Conservation (phyloP, 352 stramenopile species). For the Pythium catenulatum region DNA sequence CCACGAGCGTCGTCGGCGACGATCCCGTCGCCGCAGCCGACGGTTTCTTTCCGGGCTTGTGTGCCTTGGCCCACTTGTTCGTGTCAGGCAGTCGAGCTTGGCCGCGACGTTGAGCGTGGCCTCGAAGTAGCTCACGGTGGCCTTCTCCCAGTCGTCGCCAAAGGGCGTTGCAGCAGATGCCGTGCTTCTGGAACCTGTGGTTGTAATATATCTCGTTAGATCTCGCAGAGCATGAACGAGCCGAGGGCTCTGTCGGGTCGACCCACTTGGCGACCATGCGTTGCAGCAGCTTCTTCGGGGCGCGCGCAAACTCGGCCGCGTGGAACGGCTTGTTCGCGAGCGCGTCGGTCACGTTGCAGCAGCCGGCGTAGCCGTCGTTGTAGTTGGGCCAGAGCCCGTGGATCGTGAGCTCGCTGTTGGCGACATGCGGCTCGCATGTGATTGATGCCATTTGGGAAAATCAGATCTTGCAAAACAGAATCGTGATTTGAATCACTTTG, state of each 20-base stretch:
- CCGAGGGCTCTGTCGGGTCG: slow-evolving; percentile 74
- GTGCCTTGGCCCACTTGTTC: slow-evolving; percentile 80
- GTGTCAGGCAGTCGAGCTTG: slow-evolving; percentile 67
- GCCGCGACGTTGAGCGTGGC: slow-evolving; percentile 75
- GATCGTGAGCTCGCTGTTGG: slow-evolving; percentile 82
- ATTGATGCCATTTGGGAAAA: too few relatives aligned
- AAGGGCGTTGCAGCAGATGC: slow-evolving; percentile 83
- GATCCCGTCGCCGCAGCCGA: background rate
- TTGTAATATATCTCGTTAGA: too few relatives aligned
- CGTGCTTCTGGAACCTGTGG: slow-evolving; percentile 93
- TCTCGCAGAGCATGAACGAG: slow-evolving; percentile 85
- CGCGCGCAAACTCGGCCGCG: slow-evolving; percentile 66
- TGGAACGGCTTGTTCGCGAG: slow-evolving; percentile 82
- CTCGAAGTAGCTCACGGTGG: slow-evolving; percentile 81
- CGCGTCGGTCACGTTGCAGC: slow-evolving; percentile 82
- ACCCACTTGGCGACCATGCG: slow-evolving; percentile 83
- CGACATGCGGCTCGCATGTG: slow-evolving; percentile 66
- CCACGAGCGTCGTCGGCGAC: slow-evolving; percentile 26
- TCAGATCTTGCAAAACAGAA: too few relatives aligned
- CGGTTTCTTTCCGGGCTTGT: too few relatives aligned
- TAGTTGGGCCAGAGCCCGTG: slow-evolving; percentile 91
- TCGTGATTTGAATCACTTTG: too few relatives aligned
- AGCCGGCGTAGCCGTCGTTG: slow-evolving; percentile 82
- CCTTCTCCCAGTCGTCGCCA: slow-evolving; percentile 71
- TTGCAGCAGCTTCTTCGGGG: slow-evolving; percentile 71